Percentiles rank a stretch among this genome's conserved stretches.
phyloP scores from a whole-genome alignment of 352 stramenopile genomes.

The Phytophthora pinifolia region DNA sequence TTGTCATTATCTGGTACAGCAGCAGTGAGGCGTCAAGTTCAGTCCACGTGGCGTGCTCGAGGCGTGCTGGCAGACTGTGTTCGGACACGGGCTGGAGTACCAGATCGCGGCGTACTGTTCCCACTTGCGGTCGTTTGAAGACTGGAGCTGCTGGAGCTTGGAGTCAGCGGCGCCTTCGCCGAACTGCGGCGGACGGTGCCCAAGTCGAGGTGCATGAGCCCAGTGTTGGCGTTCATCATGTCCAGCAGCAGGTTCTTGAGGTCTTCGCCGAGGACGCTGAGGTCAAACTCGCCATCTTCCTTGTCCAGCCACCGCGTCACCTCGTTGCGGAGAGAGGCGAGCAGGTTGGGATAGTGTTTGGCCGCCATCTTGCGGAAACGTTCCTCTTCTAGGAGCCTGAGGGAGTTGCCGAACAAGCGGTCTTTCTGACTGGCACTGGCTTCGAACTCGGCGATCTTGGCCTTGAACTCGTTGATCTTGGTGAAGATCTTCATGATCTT shows the following conservation, averaged over 20 bases:
- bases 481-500: slow-evolving; percentile 82
- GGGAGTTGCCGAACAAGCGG: slow-evolving; percentile 72
- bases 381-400: slow-evolving; percentile 76
- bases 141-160: slow-evolving; percentile 27
- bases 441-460: slow-evolving; percentile 78
- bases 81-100: slow-evolving; percentile 30
- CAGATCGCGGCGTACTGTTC: slow-evolving; percentile 15
- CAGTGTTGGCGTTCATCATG: slow-evolving; percentile 84
- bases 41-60: slow-evolving; percentile 18
- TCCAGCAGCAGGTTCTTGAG: slow-evolving; percentile 73
- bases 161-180: slow-evolving; percentile 31
- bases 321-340: slow-evolving; percentile 58
- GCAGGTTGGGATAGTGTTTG: slow-evolving; percentile 63
- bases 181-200: slow-evolving; percentile 35
- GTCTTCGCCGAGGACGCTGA: slow-evolving; percentile 68
- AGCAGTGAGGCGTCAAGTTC: slow-evolving; percentile 1
- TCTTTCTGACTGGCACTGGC: slow-evolving; percentile 69
- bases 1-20: slow-evolving; percentile 11
- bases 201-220: slow-evolving; percentile 83
- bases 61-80: slow-evolving; percentile 32
- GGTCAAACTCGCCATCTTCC: slow-evolving; percentile 69
- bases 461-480: slow-evolving; percentile 69
- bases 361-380: slow-evolving; percentile 72
- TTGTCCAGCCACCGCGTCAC: slow-evolving; percentile 75
- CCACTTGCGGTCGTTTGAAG: slow-evolving; percentile 7